phyloP scores from a whole-genome alignment of 208 protist genomes.

The Leishmania major region DNA sequence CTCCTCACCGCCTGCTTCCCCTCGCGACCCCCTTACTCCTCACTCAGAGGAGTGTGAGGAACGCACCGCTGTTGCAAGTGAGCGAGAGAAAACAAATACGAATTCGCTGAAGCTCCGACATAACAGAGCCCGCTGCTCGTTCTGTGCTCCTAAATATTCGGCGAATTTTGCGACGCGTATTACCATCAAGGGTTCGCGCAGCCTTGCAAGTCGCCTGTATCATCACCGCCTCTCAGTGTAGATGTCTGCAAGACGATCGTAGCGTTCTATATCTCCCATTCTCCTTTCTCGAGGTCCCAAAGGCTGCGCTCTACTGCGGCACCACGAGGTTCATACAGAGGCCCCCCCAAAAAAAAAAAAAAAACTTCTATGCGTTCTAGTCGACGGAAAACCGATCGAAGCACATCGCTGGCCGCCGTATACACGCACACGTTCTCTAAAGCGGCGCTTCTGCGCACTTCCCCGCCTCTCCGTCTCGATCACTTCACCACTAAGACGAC shows the following conservation, averaged over 20 bases:
- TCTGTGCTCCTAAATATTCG: not conserved
- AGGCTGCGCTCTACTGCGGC: not conserved
- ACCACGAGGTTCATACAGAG: not conserved
- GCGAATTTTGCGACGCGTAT: not conserved
- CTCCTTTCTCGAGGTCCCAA: not conserved
- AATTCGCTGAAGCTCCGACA: not conserved
- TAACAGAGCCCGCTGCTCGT: not conserved
- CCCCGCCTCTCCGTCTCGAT: not conserved
- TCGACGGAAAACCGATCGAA: not conserved
- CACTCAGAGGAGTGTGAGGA: not conserved
- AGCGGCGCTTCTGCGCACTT: not conserved
- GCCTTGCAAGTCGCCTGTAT: not conserved
- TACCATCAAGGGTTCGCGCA: not conserved
- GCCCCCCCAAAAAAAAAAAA: no score
- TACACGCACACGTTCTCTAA: not conserved
- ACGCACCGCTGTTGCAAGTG: not conserved
- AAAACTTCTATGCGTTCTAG: not conserved
- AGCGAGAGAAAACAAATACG: not conserved
- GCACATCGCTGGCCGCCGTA: not conserved
- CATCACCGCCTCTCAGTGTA: not conserved
- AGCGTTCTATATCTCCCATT: not conserved
- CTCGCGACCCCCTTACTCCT: no score
- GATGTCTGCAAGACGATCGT: not conserved
- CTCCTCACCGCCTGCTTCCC: not conserved
- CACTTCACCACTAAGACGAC: not conserved